Percentiles rank a stretch among this genome's conserved stretches.
These are phyloP conservation scores for Colletotrichum brevisporum DNA, from an alignment of 2,329 filamentous ascomycete genomes.

Conservation along the genomic window DNA sequence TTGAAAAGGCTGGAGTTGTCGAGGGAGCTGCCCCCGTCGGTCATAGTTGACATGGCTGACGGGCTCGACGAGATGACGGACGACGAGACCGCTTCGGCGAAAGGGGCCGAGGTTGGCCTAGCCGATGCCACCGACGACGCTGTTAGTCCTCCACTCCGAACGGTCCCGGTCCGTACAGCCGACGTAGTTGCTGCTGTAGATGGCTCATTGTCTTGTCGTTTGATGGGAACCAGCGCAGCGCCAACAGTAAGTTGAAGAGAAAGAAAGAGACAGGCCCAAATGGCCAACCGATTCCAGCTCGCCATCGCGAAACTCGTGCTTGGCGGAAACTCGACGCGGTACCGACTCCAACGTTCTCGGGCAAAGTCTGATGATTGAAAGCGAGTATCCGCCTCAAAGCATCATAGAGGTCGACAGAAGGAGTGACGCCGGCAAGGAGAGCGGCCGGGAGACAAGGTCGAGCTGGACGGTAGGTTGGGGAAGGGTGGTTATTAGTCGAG, in stretches of 20 bases:
- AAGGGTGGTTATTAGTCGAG: constrained; percentile 25
- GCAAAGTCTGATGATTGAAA: constrained; percentile 4
- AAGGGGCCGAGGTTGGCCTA: constrained; percentile 15
- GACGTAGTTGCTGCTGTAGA: constrained; percentile 43
- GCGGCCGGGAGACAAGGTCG: constrained; percentile 5
- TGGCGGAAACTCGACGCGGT: background rate
- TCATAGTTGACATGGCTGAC: constrained; percentile 29
- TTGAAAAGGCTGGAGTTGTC: constrained; percentile 52
- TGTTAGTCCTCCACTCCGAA: constrained; percentile 11
- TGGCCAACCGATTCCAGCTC: constrained; percentile 52
- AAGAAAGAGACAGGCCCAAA: constrained; percentile 56
- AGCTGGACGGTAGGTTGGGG: constrained; percentile 10
- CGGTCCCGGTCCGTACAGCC: constrained; percentile 22
- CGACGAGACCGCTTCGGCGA: constrained; percentile 5
- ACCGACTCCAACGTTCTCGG: background rate
- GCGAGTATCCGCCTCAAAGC: constrained; percentile 10
- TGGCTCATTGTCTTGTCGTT: constrained; percentile 51
- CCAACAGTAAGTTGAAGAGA: constrained; percentile 55
- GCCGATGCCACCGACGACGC: background rate
- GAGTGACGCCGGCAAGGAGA: constrained; percentile 25
- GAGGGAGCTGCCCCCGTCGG: constrained; percentile 40
- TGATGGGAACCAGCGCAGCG: constrained; percentile 49
- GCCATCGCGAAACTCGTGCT: constrained; percentile 23
- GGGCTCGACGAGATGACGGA: constrained; percentile 18
- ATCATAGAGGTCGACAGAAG: constrained; percentile 23